A percentile compares a stretch with the other conserved stretches of the same genome.
Evolutionary conservation across 2,329 filamentous ascomycete genomes (phyloP).

Genomic region (Colletotrichum navitas): DNA sequence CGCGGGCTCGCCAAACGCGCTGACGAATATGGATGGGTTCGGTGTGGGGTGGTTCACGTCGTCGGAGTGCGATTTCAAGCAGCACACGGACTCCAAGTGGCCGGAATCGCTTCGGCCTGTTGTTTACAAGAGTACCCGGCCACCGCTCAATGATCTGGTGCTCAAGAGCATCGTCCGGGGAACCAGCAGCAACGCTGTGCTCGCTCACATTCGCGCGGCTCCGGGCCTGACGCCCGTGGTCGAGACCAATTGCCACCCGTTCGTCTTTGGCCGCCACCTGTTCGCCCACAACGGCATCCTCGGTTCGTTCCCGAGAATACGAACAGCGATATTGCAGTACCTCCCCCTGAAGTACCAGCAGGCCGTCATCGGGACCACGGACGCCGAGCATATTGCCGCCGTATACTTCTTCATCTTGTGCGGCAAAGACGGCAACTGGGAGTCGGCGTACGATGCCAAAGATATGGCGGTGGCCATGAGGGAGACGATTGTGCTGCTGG

Average conservation of each 20-base stretch:
- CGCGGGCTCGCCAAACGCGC: conserved; percentile 26
- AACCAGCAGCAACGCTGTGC: conserved; percentile 27
- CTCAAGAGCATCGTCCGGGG: conserved; percentile 32
- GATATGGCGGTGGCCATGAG: conserved; percentile 31
- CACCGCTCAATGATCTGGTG: conserved; percentile 35
- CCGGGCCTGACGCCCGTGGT: conserved; percentile 30
- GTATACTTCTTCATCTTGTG: conserved; percentile 34
- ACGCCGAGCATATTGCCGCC: conserved; percentile 29
- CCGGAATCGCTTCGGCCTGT: conserved; percentile 22
- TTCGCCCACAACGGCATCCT: conserved; percentile 38
- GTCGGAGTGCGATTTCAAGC: conserved; percentile 26
- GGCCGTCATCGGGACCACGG: conserved; percentile 33
- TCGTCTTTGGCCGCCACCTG: conserved; percentile 32
- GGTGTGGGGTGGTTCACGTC: conserved; percentile 30
- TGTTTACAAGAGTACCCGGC: conserved; percentile 33
- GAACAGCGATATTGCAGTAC: conserved; percentile 29
- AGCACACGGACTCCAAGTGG: neutral
- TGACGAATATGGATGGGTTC: conserved; percentile 38
- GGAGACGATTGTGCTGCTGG: conserved; percentile 23
- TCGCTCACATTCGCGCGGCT: conserved; percentile 33
- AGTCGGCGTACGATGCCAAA: conserved; percentile 1
- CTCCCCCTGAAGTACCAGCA: conserved; percentile 31
- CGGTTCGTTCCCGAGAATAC: conserved; percentile 22
- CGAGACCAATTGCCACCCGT: conserved; percentile 37
- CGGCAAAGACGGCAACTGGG: conserved; percentile 33